Evolutionary conservation across 768 basidiomycete genomes (phyloP).

Genomic region (Suillus variegatus): DNA sequence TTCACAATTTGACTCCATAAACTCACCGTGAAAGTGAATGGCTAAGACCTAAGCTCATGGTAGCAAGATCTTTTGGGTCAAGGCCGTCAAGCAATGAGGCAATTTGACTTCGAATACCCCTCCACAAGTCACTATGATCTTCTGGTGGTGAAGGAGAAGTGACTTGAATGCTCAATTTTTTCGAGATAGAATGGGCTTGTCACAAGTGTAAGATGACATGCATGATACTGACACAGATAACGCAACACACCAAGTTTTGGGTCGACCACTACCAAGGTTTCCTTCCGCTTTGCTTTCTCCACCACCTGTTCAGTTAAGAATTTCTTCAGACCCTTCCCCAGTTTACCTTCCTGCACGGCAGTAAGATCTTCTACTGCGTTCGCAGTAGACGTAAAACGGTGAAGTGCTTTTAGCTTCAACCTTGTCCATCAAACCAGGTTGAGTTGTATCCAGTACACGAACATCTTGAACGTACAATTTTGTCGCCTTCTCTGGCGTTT

Average conservation of each 20-base stretch:
- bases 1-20: conserved; percentile 1
- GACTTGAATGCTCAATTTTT: conserved; percentile 93
- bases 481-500: conserved; percentile 88
- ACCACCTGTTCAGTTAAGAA: conserved; percentile 86
- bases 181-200: conserved; percentile 81
- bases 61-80: conserved; percentile 91
- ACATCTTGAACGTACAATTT: conserved; percentile 67
- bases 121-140: conserved; percentile 82
- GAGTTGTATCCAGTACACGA: conserved; percentile 4
- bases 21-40: conserved; percentile 92
- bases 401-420: conserved; percentile 91
- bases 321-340: conserved; percentile 91
- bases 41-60: conserved; percentile 96
- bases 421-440: conserved; percentile 41
- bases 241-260: conserved; percentile 76
- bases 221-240: conserved; percentile 7
- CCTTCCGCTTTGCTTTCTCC: conserved; percentile 90
- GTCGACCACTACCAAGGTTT: conserved; percentile 83
- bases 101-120: conserved; percentile 92
- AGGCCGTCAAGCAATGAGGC: conserved; percentile 85
- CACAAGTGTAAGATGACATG: conserved; percentile 11
- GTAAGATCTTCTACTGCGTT: conserved; percentile 97
- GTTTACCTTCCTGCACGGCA: conserved; percentile 87
- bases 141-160: conserved; percentile 52
- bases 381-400: conserved; percentile 96